These are phyloP conservation scores for Melastoma malabathricum DNA, from an alignment of 345 rosid species.

Conservation along the genomic window DNA sequence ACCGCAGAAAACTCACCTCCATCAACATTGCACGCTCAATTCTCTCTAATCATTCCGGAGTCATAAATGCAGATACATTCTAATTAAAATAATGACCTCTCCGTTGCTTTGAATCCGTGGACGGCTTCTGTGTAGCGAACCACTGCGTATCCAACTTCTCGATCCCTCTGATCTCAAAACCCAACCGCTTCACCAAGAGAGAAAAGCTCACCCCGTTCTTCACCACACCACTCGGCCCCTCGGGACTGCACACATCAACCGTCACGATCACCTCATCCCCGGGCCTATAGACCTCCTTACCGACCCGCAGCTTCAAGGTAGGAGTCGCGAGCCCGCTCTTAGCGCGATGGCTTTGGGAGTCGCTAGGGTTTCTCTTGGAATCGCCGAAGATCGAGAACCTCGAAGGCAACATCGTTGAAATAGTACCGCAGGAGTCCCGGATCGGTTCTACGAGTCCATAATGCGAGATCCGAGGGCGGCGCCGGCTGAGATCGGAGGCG, in stretches of 20 bases:
- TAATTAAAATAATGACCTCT: slow-evolving; percentile 35
- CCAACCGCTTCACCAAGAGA: slow-evolving; percentile 56
- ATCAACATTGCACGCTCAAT: not conserved
- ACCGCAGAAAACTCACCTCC: too few species aligned
- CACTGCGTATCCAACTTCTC: slow-evolving; percentile 75
- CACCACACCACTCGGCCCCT: slow-evolving; percentile 8
- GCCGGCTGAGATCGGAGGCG: too few species aligned
- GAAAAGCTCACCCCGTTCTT: slow-evolving; percentile 17
- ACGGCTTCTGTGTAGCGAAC: slow-evolving; percentile 62
- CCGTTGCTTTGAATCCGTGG: slow-evolving; percentile 46
- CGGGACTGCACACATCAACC: slow-evolving; percentile 43
- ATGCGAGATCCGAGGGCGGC: slow-evolving; percentile 2
- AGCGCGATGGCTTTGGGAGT: slow-evolving; percentile 6
- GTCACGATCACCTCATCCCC: slow-evolving; percentile 62
- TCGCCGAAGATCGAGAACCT: slow-evolving; percentile 37
- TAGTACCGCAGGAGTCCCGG: not conserved
- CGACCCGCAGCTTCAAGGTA: slow-evolving; percentile 39
- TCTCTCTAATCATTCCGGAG: too few species aligned
- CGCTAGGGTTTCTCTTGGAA: slow-evolving; percentile 12
- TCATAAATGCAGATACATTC: not conserved
- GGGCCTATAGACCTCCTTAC: slow-evolving; percentile 76
- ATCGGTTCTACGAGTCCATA: slow-evolving; percentile 3
- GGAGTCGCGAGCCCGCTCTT: slow-evolving; percentile 36
- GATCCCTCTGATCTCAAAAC: slow-evolving; percentile 74
- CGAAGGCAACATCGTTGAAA: slow-evolving; percentile 20